A percentile compares a stretch with the other conserved stretches of the same genome.
Conservation (phyloP, 352 stramenopile species). For the Globisporangium carolinianum region DNA sequence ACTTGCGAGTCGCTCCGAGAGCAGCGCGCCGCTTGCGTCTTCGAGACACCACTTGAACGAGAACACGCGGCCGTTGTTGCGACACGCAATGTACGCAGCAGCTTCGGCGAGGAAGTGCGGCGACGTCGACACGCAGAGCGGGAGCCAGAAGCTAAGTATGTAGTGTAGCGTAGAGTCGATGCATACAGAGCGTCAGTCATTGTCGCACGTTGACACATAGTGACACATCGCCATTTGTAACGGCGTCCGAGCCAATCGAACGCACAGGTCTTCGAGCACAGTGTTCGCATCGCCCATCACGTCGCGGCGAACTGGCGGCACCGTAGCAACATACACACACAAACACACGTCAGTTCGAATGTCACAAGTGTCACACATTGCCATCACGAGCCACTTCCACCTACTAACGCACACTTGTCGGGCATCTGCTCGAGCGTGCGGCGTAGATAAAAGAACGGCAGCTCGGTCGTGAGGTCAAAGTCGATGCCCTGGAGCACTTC, state of each 20-base stretch:
- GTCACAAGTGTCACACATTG: neutral
- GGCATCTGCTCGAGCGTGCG: slow-evolving; percentile 60
- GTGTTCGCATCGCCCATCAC: slow-evolving; percentile 43
- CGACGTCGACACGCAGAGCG: slow-evolving; percentile 45
- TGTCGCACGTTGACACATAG: neutral
- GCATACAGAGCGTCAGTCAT: neutral
- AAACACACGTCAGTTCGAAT: too few species aligned
- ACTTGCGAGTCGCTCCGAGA: slow-evolving; percentile 69
- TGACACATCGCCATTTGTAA: too few species aligned
- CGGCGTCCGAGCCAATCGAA: too few species aligned
- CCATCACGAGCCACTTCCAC: slow-evolving; percentile 2
- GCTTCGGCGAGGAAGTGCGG: slow-evolving; percentile 59
- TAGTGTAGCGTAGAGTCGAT: too few species aligned
- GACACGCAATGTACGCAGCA: slow-evolving; percentile 69
- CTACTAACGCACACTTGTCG: slow-evolving; percentile 47
- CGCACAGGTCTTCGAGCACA: slow-evolving; percentile 64
- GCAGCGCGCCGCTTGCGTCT: slow-evolving; percentile 33
- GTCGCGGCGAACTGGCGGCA: slow-evolving; percentile 37
- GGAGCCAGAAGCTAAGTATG: slow-evolving; percentile 52
- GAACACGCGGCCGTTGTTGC: slow-evolving; percentile 70
- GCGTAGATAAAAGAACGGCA: slow-evolving; percentile 71
- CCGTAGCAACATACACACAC: neutral
- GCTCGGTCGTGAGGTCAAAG: slow-evolving; percentile 72
- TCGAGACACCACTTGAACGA: slow-evolving; percentile 73
- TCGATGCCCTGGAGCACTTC: slow-evolving; percentile 77